Conservation (phyloP, 495 filamentous ascomycete genomes). For the Penicillium fimorum region DNA sequence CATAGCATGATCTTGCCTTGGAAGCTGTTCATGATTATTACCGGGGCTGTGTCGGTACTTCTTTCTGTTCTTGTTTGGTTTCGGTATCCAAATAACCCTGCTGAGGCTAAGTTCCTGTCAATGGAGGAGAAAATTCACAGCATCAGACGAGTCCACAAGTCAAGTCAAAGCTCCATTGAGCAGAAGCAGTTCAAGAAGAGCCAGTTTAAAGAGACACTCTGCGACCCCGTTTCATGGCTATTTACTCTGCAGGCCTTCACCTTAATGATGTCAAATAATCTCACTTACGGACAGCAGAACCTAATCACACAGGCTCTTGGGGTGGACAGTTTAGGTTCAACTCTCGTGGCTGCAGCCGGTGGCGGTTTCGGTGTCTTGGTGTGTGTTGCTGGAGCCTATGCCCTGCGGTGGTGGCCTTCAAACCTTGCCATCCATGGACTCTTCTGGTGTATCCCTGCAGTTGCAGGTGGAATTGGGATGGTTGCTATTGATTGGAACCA, state of each 20-base stretch:
- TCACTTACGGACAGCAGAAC: conserved; percentile 28
- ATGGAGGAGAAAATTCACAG: conserved; percentile 18
- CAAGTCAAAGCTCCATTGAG: conserved; percentile 21
- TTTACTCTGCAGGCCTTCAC: conserved; percentile 26
- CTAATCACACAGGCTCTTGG: conserved; percentile 18
- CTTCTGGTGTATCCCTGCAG: conserved; percentile 31
- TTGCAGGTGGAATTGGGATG: conserved; percentile 27
- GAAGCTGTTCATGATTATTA: conserved; percentile 32
- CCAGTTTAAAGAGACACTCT: conserved; percentile 22
- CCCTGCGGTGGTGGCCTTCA: background rate
- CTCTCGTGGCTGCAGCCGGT: conserved; percentile 19
- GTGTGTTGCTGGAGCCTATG: conserved; percentile 5
- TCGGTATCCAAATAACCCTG: conserved; percentile 21
- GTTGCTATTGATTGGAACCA: conserved; percentile 29
- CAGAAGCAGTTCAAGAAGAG: conserved; percentile 26
- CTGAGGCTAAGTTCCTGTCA: conserved; percentile 18
- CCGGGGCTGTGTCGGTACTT: conserved; percentile 20
- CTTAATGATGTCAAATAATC: conserved; percentile 27
- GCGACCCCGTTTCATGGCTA: conserved; percentile 26
- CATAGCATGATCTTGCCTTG: conserved; percentile 22
- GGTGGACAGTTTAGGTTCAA: conserved; percentile 22
- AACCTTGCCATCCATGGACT: background rate
- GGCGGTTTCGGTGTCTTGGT: conserved; percentile 15
- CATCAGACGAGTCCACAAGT: conserved; percentile 18
- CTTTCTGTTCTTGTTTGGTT: conserved; percentile 20